A percentile compares a stretch with the other conserved stretches of the same genome.
Conservation (phyloP, 176 grass and related monocot genomes). For the Oryza glaberrima region DNA sequence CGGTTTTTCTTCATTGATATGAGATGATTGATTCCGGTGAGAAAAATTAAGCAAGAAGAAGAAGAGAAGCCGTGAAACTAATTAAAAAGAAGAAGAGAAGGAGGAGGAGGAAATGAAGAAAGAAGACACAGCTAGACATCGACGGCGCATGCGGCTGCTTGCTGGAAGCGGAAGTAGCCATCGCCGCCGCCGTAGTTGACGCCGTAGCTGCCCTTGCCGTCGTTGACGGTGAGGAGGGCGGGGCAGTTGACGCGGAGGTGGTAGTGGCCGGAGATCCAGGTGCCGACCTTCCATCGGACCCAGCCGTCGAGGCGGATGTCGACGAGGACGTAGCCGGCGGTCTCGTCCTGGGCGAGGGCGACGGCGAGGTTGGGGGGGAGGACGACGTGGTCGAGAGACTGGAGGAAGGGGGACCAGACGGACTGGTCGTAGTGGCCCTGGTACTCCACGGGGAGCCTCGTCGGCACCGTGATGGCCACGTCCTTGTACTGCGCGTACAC, state of each 20-base stretch:
- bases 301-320: constrained; percentile 54
- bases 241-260: constrained; percentile 71
- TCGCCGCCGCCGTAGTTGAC: constrained; percentile 33
- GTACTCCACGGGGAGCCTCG: constrained; percentile 61
- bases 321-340: constrained; percentile 68
- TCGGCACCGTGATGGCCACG: constrained; percentile 63
- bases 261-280: constrained; percentile 69
- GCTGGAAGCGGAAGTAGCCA: constrained; percentile 64
- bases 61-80: background rate
- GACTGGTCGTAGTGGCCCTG: constrained; percentile 60
- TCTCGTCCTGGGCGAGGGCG: constrained; percentile 56
- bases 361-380: constrained; percentile 47
- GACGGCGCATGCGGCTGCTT: constrained; percentile 47
- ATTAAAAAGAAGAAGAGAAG: background rate
- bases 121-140: constrained; percentile 38
- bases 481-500: constrained; percentile 65
- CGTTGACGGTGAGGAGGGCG: constrained; percentile 60
- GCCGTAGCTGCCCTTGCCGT: constrained; percentile 35
- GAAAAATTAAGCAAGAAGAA: background rate
- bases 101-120: background rate
- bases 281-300: constrained; percentile 73
- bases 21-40: background rate
- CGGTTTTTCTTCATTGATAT: background rate
- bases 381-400: constrained; percentile 46
- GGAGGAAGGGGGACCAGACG: constrained; percentile 64